phyloP scores from a whole-genome alignment of 2,329 filamentous ascomycete genomes.

The Arthrobotrys sphaeroides region DNA sequence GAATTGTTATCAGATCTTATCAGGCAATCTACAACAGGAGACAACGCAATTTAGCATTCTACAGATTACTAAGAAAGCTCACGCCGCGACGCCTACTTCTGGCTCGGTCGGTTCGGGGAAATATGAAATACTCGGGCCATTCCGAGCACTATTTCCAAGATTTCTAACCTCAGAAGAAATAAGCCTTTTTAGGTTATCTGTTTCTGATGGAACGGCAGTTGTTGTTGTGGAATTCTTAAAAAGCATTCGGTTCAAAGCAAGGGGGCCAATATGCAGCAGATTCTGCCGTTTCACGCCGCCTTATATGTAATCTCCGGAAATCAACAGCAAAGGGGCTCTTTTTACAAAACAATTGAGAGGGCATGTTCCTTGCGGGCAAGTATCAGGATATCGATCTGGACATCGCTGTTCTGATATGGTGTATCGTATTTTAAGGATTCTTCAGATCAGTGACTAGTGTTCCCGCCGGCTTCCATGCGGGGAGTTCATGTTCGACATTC shows the following conservation, averaged over 20 bases:
- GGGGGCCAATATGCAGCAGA: neutral
- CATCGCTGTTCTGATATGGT: neutral
- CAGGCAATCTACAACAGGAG: neutral
- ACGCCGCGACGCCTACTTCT: too few relatives aligned
- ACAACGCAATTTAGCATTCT: neutral
- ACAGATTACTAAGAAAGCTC: too few relatives aligned
- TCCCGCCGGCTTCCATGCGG: too few relatives aligned
- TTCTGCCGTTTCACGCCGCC: neutral
- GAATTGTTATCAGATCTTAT: neutral
- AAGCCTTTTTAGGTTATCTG: neutral
- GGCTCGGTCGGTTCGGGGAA: too few relatives aligned
- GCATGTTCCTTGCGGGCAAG: neutral
- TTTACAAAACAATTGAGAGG: neutral
- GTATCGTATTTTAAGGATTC: neutral
- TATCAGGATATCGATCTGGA: neutral
- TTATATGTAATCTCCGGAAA: neutral
- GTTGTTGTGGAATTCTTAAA: neutral
- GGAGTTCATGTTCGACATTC: neutral
- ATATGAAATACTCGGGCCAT: neutral
- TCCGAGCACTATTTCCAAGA: neutral
- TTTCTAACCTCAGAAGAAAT: neutral
- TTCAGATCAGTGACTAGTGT: neutral
- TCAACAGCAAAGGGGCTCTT: neutral
- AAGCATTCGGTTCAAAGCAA: neutral
- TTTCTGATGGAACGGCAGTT: neutral